Conservation (phyloP, 139 green algal genomes). For the Closterium sp. region DNA sequence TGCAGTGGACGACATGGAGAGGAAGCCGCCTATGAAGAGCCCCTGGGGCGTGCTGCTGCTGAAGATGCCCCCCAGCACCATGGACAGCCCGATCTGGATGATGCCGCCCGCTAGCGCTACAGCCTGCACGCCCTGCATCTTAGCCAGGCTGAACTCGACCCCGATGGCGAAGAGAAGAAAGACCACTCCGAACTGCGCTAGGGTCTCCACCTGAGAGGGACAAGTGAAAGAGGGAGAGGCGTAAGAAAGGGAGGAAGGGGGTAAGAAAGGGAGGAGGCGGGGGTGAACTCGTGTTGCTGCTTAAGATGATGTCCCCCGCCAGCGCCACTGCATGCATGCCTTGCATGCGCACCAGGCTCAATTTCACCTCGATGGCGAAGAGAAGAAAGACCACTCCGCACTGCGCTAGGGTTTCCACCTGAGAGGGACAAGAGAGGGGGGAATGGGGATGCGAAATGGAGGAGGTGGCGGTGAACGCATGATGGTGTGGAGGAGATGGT, state of each 20-base stretch:
- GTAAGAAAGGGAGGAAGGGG: too few species aligned
- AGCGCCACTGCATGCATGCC: conserved; percentile 80
- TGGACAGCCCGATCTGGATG: conserved; percentile 62
- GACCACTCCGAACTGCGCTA: conserved; percentile 93
- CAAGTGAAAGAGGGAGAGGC: too few species aligned
- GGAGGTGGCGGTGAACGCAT: neutral
- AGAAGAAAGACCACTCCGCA: conserved; percentile 94
- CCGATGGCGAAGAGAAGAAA: conserved; percentile 94
- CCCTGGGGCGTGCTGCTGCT: conserved; percentile 59
- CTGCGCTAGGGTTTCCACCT: conserved; percentile 86
- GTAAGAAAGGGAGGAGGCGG: too few species aligned
- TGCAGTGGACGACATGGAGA: conserved; percentile 79
- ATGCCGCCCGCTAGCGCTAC: conserved; percentile 77
- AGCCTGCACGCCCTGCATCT: conserved; percentile 73
- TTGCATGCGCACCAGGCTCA: conserved; percentile 75
- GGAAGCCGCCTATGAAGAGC: conserved; percentile 80
- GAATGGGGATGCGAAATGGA: neutral
- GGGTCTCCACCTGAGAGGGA: conserved; percentile 66
- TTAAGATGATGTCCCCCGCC: too few species aligned
- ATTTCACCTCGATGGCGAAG: conserved; percentile 91
- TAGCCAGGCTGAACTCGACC: conserved; percentile 82
- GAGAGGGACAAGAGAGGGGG: neutral
- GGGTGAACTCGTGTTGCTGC: too few species aligned
- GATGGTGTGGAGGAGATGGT: too few species aligned
- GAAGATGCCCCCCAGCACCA: conserved; percentile 47